Evolutionary conservation across 805 yeast species (phyloP), one percentile per base, ranked within the genome.

Genomic region (Candida sithepensis): DNA sequence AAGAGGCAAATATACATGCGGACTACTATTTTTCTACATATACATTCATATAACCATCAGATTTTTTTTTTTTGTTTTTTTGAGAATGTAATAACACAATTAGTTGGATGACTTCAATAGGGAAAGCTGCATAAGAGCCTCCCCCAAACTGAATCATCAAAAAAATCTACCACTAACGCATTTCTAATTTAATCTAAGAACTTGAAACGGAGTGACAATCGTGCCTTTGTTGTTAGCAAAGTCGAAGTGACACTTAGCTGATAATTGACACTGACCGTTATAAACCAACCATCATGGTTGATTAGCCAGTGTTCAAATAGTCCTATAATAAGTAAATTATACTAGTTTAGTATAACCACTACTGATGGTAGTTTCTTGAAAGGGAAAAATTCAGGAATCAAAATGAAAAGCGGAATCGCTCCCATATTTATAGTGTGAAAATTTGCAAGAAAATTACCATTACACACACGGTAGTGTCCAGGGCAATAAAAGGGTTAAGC

Each of bases 291-390:
- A 69, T 67, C 56, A 61, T 69, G 73, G 63, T 68, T 62, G 73
- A 55, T 61, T 62, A 70, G 63, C 73, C 48, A 49, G 45, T 69
- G 58, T 69, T 65, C 75, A 72, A 66, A 70, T 65, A 70, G 70
- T 77, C 74, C 72, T 77, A 74, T 63, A 58, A 60, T 30, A 54
- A 63, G 64, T 79, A 79, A 81, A 81, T 75, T 64, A 72, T 73
- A 75, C 78, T 72, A 70, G 81, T 76, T 78, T 81, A 82, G 87
- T 79, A 81, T 81, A 82, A 81, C 87, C 87, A 79, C 88, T 82
- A 82, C 88, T 80, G 85, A 82, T 82, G 87, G 73, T 77, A 55
- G 57, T 49, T 61, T 60, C 60, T 61, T 57, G 52, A 67, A 57
- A 59, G 62, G 65, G 48, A 50, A 47, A 53, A 45, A 24, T 41